A percentile compares a stretch with the other conserved stretches of the same genome.
These are phyloP conservation scores for Citeromyces siamensis DNA, from an alignment of 1,139 yeast genomes.

Conservation along the genomic window DNA sequence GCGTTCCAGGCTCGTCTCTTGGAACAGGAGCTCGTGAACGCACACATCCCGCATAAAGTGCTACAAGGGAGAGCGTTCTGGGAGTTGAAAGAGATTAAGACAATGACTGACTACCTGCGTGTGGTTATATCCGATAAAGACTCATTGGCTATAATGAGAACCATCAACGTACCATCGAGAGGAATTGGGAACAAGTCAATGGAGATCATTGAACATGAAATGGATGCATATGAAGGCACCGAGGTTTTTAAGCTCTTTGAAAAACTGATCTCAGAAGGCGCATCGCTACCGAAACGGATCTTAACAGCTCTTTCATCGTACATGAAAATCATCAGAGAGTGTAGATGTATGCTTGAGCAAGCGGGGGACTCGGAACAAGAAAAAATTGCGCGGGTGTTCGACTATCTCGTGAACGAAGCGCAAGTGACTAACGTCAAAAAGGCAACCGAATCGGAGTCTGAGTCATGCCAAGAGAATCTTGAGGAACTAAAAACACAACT, in stretches of 20 bases:
- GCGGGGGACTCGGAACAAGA: conserved; percentile 3
- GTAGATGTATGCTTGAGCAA: conserved; percentile 13
- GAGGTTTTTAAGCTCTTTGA: neutral
- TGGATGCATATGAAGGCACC: conserved; percentile 9
- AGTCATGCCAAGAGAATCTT: conserved; percentile 14
- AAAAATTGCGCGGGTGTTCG: conserved; percentile 9
- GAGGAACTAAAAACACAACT: conserved; percentile 16
- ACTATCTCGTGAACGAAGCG: conserved; percentile 9
- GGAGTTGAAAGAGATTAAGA: conserved; percentile 60
- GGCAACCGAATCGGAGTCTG: neutral
- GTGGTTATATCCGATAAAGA: conserved; percentile 47
- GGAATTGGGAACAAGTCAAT: conserved; percentile 61
- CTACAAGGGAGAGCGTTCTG: conserved; percentile 69
- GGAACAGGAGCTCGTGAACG: conserved; percentile 46
- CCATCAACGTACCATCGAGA: conserved; percentile 47
- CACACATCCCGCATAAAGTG: conserved; percentile 50
- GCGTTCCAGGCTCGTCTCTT: conserved; percentile 42
- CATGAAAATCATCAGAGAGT: conserved; percentile 20
- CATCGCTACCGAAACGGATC: conserved; percentile 8
- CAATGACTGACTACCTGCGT: conserved; percentile 52
- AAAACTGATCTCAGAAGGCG: neutral
- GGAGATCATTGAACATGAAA: conserved; percentile 21
- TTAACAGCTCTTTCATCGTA: conserved; percentile 17
- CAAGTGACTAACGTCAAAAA: conserved; percentile 8
- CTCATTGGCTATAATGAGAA: conserved; percentile 41